Evolutionary conservation across 768 basidiomycete genomes (phyloP).

Genomic region (Porpolomopsis calyptriformis): DNA sequence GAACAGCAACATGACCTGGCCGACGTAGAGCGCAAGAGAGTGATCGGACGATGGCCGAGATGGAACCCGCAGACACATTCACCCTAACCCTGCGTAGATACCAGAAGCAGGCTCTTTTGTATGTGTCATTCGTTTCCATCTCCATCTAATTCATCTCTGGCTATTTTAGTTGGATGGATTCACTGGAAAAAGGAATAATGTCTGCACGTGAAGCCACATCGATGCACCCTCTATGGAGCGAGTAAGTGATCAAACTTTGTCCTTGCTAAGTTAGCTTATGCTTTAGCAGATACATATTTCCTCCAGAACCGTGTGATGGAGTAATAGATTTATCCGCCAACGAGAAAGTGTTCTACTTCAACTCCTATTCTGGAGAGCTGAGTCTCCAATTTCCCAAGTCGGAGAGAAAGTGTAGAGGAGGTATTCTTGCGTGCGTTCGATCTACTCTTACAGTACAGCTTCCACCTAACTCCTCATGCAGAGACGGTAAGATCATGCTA

Average conservation of each 20-base stretch:
- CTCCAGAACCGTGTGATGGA: constrained; percentile 42
- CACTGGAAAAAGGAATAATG: constrained; percentile 65
- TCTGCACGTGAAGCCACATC: constrained; percentile 60
- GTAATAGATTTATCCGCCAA: constrained; percentile 75
- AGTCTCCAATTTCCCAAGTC: constrained; percentile 77
- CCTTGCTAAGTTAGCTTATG: constrained; percentile 8
- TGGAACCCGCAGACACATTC: constrained; percentile 75
- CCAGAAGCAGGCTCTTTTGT: constrained; percentile 88
- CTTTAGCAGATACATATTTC: constrained; percentile 57
- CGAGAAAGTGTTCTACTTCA: constrained; percentile 77
- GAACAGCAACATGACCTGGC: too few relatives aligned
- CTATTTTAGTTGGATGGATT: constrained; percentile 74
- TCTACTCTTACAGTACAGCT: neutral
- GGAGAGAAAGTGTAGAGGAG: constrained; percentile 67
- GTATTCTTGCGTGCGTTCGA: constrained; percentile 73
- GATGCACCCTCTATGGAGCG: constrained; percentile 92
- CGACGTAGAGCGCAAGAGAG: constrained; percentile 66
- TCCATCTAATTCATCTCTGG: constrained; percentile 1
- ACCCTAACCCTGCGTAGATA: constrained; percentile 68
- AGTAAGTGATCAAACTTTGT: constrained; percentile 39
- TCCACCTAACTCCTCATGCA: constrained; percentile 12
- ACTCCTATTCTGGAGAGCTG: constrained; percentile 84
- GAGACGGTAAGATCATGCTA: constrained; percentile 29
- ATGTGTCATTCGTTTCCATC: constrained; percentile 15
- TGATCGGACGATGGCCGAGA: constrained; percentile 65